Evolutionary conservation across 441 rosid genomes (phyloP), one percentile per base, ranked within the genome.

Genomic region (Dalechampia spathulata): DNA sequence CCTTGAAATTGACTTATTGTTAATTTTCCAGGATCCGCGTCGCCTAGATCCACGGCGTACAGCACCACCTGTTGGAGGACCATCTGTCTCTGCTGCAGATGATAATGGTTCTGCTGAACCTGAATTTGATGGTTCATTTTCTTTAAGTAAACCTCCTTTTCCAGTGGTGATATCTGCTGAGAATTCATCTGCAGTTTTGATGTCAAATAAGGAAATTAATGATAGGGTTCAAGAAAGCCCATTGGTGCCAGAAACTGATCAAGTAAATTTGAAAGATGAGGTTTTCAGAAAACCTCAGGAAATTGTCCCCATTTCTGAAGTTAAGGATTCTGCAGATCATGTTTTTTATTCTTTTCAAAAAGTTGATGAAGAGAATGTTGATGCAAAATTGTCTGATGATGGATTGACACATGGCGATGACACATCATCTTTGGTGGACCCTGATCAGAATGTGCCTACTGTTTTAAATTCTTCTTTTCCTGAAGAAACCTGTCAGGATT

Each of bases 31-130:
- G 98, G 99, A 95, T 81, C 97, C 97, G 16, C 98, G 99, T 46
- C 96, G 97, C 71, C 67, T 88, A 67, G 99, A 95, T 77, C 99
- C 99, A 48, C 85, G 99, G 49, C 85, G 89, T 62, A 37, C 67
- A 63, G 64, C 74, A 60, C 60, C 83, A 70, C 55, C 84, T 37
- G 68, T 52, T 67, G 94, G 73, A 69, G 65, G 73, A 57, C 59
- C 76, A 45, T 68, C 79, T 36, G 22, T 63, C 15, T 68, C 87
- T 55, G 54, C 61, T 62, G 55, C 65, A 48, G 92, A 83, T 67
- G 91, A 79, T 55, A 28, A 64, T 62, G 78, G 74, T 66, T 43
- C 77, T 40, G 48, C 72, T 49, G 72, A 72, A 52, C 47, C 76
- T 54, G 85, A 84, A 61, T 63, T 78, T 72, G 95, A 88, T 57